Conservation (phyloP, 805 yeast species). For the Pichia pseudocactophila region DNA sequence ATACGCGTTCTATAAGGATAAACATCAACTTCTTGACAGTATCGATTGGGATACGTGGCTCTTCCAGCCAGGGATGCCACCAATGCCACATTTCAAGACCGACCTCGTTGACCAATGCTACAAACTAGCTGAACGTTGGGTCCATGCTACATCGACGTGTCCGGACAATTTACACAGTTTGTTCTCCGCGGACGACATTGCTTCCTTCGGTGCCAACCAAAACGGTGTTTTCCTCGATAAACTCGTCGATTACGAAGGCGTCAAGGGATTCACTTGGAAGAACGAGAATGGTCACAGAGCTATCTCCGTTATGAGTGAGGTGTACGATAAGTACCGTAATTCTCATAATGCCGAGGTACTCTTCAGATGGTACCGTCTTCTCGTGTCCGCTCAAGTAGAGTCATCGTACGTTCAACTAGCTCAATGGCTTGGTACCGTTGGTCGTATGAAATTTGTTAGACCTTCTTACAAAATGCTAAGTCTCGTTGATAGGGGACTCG, state of each 20-base stretch:
- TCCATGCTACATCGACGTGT: conserved; percentile 25
- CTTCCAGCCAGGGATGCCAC: conserved; percentile 79
- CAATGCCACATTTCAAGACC: conserved; percentile 75
- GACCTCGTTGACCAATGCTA: conserved; percentile 67
- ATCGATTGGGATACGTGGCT: conserved; percentile 87
- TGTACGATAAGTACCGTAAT: conserved; percentile 34
- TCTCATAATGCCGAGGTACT: conserved; percentile 75
- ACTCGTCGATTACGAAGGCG: conserved; percentile 40
- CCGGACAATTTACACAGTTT: conserved; percentile 22
- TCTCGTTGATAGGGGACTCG: conserved; percentile 55
- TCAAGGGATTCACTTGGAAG: conserved; percentile 33
- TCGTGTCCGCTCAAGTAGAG: conserved; percentile 43
- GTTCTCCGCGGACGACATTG: conserved; percentile 45
- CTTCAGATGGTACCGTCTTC: conserved; percentile 67
- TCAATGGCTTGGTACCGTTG: conserved; percentile 83
- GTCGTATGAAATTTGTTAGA: conserved; percentile 90
- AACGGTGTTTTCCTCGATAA: conserved; percentile 71
- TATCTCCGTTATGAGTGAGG: conserved; percentile 24
- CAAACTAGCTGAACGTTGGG: conserved; percentile 60
- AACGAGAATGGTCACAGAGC: conserved; percentile 27
- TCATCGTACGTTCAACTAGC: conserved; percentile 48
- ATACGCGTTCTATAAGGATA: conserved; percentile 45
- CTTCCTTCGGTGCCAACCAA: conserved; percentile 62
- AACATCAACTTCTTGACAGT: conserved; percentile 45
- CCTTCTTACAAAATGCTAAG: conserved; percentile 69